Evolutionary conservation across 2,329 filamentous ascomycete species (phyloP).

Genomic region (Colletotrichum sublineola): DNA sequence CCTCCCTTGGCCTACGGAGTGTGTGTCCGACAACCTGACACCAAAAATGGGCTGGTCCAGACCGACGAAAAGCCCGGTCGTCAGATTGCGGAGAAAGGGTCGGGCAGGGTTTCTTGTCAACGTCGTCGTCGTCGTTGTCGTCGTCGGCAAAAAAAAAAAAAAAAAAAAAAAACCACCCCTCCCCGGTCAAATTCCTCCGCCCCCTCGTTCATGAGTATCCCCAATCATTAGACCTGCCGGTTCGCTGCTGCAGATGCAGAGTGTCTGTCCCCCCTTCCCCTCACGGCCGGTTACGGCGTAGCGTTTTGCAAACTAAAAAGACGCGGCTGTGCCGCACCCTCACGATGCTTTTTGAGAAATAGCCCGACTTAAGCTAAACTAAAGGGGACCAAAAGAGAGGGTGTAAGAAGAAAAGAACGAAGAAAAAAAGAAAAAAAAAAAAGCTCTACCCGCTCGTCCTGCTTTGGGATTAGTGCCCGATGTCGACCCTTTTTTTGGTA

Average conservation of each 20-base stretch:
- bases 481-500: neutral
- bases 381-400: neutral
- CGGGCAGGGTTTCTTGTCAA: constrained; percentile 17
- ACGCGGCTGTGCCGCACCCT: no score
- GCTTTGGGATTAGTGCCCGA: neutral
- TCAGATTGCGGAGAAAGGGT: constrained; percentile 33
- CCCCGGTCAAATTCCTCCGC: no score
- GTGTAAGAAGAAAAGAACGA: neutral
- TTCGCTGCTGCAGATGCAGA: neutral
- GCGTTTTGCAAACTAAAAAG: neutral
- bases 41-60: constrained; percentile 39
- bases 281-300: neutral
- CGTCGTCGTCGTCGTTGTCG: neutral
- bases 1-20: neutral
- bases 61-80: constrained; percentile 21
- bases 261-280: neutral
- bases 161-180: no score
- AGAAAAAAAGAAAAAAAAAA: neutral
- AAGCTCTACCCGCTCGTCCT: neutral
- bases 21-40: neutral
- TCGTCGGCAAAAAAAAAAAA: neutral
- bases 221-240: constrained; percentile 12
- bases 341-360: no score
- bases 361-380: no score
- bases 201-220: neutral